Conservation (phyloP, 2,329 filamentous ascomycete genomes). For the Neonectria punicea region DNA sequence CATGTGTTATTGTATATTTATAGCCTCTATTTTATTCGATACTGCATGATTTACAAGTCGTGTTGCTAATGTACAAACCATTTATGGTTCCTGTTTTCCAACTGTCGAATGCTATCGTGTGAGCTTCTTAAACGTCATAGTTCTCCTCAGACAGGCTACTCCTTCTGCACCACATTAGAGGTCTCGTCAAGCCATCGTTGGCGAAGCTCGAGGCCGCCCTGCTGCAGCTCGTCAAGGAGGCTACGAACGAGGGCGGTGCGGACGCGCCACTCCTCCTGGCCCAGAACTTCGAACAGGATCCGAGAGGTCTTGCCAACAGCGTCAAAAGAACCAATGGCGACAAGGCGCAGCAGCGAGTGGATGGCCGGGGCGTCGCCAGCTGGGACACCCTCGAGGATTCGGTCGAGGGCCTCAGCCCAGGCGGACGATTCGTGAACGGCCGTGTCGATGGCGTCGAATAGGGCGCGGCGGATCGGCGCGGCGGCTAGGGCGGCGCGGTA, state of each 20-base stretch:
- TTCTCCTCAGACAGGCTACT: not conserved
- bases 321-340: slow-evolving; percentile 45
- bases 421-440: slow-evolving; percentile 29
- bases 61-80: slow-evolving; percentile 10
- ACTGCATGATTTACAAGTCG: slow-evolving; percentile 11
- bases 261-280: slow-evolving; percentile 48
- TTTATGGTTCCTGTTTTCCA: not conserved
- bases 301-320: slow-evolving; percentile 44
- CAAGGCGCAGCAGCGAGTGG: slow-evolving; percentile 46
- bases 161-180: not conserved
- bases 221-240: slow-evolving; percentile 34
- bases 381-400: slow-evolving; percentile 27
- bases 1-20: not conserved
- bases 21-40: not conserved
- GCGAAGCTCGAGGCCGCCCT: slow-evolving; percentile 24
- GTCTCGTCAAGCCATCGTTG: slow-evolving; percentile 30
- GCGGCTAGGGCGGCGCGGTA: slow-evolving; percentile 44
- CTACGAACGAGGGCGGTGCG: slow-evolving; percentile 40
- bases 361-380: slow-evolving; percentile 32
- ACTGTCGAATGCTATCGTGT: not conserved
- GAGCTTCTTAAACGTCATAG: not conserved
- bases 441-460: slow-evolving; percentile 41
- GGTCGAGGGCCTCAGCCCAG: slow-evolving; percentile 32
- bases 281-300: slow-evolving; percentile 48
- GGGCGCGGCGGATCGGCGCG: slow-evolving; percentile 16